A percentile compares a stretch with the other conserved stretches of the same genome.
phyloP scores from a whole-genome alignment of 495 filamentous ascomycete genomes.

The Penicillium paxilli region DNA sequence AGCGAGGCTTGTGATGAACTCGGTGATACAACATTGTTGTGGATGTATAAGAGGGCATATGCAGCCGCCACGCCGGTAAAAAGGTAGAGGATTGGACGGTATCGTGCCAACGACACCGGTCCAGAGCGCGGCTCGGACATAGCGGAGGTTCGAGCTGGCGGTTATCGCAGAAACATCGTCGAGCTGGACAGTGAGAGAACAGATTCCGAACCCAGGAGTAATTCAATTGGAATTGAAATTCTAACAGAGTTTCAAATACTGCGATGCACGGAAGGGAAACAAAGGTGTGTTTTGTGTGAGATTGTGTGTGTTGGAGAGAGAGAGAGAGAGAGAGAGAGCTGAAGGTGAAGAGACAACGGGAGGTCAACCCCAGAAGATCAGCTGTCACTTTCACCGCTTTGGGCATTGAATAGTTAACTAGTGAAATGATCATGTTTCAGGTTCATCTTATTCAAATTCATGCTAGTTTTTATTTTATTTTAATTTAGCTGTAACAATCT shows the following conservation, averaged over 20 bases:
- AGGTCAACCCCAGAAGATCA: background rate
- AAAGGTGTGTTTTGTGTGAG: no score
- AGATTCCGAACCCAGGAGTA: background rate
- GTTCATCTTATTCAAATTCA: no score
- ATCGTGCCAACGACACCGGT: constrained; percentile 42
- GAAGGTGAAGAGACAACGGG: background rate
- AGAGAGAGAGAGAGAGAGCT: background rate
- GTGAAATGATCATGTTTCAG: no score
- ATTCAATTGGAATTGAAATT: background rate
- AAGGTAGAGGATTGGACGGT: constrained; percentile 51
- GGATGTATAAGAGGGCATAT: constrained; percentile 49
- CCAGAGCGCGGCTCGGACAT: constrained; percentile 40
- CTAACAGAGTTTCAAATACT: no score
- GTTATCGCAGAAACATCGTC: constrained; percentile 8
- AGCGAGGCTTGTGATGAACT: constrained; percentile 31
- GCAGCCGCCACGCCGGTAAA: constrained; percentile 50
- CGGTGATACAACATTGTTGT: constrained; percentile 34
- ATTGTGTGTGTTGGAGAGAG: no score
- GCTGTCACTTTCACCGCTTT: no score
- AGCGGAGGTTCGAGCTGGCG: constrained; percentile 14
- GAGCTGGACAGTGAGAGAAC: background rate
- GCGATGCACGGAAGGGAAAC: no score
- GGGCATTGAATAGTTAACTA: no score
- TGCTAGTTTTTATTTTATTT: no score
- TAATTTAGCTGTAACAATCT: no score